A percentile compares a stretch with the other conserved stretches of the same genome.
Conservation (phyloP, 805 yeast species). For the Jamesozyma spencerorum region DNA sequence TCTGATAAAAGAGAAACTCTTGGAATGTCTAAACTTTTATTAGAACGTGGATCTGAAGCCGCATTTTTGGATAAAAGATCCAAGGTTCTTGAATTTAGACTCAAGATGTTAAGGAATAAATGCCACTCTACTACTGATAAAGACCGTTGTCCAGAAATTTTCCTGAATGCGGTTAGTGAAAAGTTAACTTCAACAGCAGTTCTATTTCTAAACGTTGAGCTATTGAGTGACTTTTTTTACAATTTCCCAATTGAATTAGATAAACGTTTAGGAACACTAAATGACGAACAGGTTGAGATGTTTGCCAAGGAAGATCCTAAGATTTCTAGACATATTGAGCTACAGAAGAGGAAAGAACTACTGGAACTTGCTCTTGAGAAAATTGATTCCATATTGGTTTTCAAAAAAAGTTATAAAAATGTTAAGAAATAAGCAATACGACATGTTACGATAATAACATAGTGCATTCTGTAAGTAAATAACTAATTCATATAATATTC, state of each 20-base stretch:
- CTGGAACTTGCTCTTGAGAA: conserved; percentile 75
- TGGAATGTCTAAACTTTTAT: conserved; percentile 71
- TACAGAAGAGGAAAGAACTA: conserved; percentile 86
- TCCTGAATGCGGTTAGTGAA: conserved; percentile 83
- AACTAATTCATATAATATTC: too few relatives aligned
- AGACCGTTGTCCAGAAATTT: conserved; percentile 89
- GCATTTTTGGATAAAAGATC: conserved; percentile 67
- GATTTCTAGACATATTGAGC: conserved; percentile 79
- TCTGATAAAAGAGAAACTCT: conserved; percentile 44
- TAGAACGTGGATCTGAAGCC: conserved; percentile 78
- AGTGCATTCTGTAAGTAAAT: too few relatives aligned
- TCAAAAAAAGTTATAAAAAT: conserved; percentile 29
- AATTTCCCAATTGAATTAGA: conserved; percentile 94
- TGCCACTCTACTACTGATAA: conserved; percentile 75
- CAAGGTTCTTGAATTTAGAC: conserved; percentile 59
- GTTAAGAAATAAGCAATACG: conserved; percentile 10
- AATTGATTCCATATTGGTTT: conserved; percentile 52
- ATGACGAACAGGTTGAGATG: conserved; percentile 68
- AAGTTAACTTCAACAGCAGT: conserved; percentile 91
- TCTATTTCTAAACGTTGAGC: conserved; percentile 83
- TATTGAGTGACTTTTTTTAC: conserved; percentile 89
- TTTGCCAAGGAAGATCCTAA: conserved; percentile 95
- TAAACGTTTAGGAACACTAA: conserved; percentile 50
- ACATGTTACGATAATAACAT: too few relatives aligned
- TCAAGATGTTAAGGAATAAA: conserved; percentile 61